These are phyloP conservation scores for Tuber aestivum DNA, from an alignment of 495 filamentous ascomycete genomes.

Conservation along the genomic window DNA sequence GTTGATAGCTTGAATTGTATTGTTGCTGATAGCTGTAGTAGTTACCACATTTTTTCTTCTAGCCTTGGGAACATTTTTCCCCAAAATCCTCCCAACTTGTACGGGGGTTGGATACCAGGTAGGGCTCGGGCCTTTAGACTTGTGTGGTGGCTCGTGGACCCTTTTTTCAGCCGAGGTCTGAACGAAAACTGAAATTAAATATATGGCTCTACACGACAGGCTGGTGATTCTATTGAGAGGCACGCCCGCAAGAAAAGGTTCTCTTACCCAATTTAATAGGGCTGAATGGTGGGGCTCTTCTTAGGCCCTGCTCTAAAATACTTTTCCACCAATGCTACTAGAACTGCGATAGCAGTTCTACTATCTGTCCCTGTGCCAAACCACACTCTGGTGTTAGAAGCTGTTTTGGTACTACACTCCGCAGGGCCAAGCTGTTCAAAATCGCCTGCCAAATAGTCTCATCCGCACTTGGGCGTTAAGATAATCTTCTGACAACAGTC, in stretches of 20 bases:
- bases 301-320: no score
- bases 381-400: no score
- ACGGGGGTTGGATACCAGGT: background rate
- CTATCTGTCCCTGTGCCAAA: no score
- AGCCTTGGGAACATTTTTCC: background rate
- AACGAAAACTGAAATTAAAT: background rate
- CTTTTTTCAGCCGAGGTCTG: background rate
- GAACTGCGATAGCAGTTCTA: no score
- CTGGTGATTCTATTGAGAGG: background rate
- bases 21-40: background rate
- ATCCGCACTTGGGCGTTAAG: background rate
- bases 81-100: background rate
- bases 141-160: background rate
- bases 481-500: background rate
- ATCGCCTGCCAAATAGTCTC: no score
- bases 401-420: no score
- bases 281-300: no score
- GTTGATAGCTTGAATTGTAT: background rate
- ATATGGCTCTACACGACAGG: background rate
- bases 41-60: background rate
- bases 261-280: background rate
- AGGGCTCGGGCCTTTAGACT: background rate
- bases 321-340: no score
- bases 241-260: background rate
- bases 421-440: no score